Base-by-base conservation (phyloP, 257 asterid species). In the Forsythia viridissima region DNA sequence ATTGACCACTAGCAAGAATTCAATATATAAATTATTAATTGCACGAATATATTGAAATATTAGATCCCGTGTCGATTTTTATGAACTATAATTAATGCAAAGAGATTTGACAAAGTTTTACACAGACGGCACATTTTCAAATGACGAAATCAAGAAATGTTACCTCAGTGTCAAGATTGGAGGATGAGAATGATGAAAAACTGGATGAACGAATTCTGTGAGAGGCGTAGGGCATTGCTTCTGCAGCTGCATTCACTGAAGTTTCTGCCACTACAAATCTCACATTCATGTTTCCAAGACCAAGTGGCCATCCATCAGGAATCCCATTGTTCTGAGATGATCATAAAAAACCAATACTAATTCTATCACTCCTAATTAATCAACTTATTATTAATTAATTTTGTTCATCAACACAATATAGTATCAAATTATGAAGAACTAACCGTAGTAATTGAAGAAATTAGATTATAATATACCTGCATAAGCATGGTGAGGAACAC, bases 251-350 rank as follows among this genome's bases (percentile, higher is more conserved):
- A 52, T 57, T 48, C 18, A 16, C 80, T 20, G 85, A 40, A 72
- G 78, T 39, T 21, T 70, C 82, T 3, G 78, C 82, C 44, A 68
- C 87, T 69, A 68, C 72, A 24, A 86, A 82, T 65, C 89, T 83
- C 72, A 71, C 42, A 80, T 63, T 84, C 77, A 89, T 85, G 85
- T 73, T 89, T 57, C 86, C 91, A 18, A 91, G 96, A 2, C 92
- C 94, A 66, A 91, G 90, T 13, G 96, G 96, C 96, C 96, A 91
- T 75, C 96, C 96, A 74, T 61, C 78, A 30, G 85, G 77, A 52
- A 71, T 78, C 76, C 74, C 85, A 57, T 74, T 79, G 30, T 77
- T 83, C 88, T 85, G 74, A 18, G 30, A n/a, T n/a, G 65, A 55
- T 55, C 4, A 16, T 41, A 4, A 18, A 8, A 55, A 55, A 55